phyloP scores from a whole-genome alignment of 257 asterid genomes.

The Jacaranda copaia region DNA sequence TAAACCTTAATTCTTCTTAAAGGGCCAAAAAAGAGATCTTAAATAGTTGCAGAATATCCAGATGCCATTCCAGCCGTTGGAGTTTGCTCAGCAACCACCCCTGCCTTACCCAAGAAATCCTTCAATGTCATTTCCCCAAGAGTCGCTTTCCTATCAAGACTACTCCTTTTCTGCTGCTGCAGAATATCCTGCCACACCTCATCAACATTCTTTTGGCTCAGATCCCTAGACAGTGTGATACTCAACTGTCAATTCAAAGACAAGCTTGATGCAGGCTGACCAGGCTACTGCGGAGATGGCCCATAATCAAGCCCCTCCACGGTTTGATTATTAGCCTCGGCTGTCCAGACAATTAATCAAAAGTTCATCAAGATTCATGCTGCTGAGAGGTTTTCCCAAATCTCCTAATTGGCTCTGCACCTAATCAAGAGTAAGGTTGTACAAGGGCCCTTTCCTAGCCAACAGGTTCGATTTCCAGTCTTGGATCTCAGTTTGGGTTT shows the following conservation, averaged over 20 bases:
- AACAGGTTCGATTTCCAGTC: constrained; percentile 60
- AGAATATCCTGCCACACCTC: constrained; percentile 91
- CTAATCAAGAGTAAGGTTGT: constrained; percentile 92
- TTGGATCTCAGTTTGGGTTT: constrained; percentile 42
- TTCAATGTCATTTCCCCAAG: constrained; percentile 93
- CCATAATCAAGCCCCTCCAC: constrained; percentile 49
- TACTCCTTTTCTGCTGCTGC: constrained; percentile 55
- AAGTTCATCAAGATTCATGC: constrained; percentile 96
- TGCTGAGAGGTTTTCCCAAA: constrained; percentile 80
- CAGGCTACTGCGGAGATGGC: constrained; percentile 39
- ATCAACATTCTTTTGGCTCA: constrained; percentile 87
- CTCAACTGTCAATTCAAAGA: constrained; percentile 58
- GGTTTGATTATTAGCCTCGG: constrained; percentile 56
- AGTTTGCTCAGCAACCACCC: constrained; percentile 82
- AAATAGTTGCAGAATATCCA: constrained; percentile 15
- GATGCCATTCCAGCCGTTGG: too few relatives aligned
- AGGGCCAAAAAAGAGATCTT: background rate
- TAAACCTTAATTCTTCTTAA: constrained; percentile 49
- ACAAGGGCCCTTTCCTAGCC: constrained; percentile 73
- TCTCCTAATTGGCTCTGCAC: constrained; percentile 86
- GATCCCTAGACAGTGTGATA: constrained; percentile 65
- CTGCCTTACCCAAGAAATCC: constrained; percentile 95
- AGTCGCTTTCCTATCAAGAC: constrained; percentile 61
- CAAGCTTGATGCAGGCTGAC: constrained; percentile 38
- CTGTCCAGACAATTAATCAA: constrained; percentile 74